Percentiles rank a stretch among this genome's conserved stretches.
These are phyloP conservation scores for Albugo candida DNA, from an alignment of 352 stramenopile genomes.

Conservation along the genomic window DNA sequence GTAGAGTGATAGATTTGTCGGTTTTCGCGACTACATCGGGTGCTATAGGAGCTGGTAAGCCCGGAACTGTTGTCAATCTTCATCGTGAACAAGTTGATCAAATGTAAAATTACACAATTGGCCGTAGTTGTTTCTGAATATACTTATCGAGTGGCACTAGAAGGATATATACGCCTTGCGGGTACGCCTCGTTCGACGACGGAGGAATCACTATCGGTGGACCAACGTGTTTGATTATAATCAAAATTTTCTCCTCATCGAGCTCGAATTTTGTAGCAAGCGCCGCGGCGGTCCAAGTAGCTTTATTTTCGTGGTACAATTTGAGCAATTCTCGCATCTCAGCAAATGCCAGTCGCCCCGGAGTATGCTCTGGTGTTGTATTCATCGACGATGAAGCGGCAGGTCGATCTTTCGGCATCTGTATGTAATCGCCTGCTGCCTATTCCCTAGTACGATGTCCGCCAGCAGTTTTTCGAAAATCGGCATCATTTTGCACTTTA, in stretches of 20 bases:
- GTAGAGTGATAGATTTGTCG: slow-evolving; percentile 52
- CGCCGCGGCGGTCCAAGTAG: neutral
- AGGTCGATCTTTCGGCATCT: neutral
- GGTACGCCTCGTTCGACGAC: too few species aligned
- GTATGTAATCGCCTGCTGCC: neutral
- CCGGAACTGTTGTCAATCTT: slow-evolving; percentile 32
- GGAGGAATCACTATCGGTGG: neutral
- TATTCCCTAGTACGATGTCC: too few species aligned
- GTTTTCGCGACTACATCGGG: too few species aligned
- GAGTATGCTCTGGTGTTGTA: neutral
- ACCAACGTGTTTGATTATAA: neutral
- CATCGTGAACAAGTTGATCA: too few species aligned
- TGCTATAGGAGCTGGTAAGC: slow-evolving; percentile 36
- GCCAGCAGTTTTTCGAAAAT: too few species aligned
- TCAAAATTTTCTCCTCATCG: neutral
- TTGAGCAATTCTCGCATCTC: too few species aligned
- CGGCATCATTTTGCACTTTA: too few species aligned
- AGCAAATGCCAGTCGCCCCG: too few species aligned
- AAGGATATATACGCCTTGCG: neutral
- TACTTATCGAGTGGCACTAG: too few species aligned
- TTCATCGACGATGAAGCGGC: neutral
- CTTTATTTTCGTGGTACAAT: too few species aligned
- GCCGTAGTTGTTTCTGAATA: too few species aligned
- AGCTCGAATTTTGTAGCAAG: neutral
- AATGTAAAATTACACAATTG: too few species aligned